A percentile compares a stretch with the other conserved stretches of the same genome.
These are phyloP conservation scores for Dysphania ambrosioides DNA, from an alignment of 148 eudicot genomes.

Conservation along the genomic window DNA sequence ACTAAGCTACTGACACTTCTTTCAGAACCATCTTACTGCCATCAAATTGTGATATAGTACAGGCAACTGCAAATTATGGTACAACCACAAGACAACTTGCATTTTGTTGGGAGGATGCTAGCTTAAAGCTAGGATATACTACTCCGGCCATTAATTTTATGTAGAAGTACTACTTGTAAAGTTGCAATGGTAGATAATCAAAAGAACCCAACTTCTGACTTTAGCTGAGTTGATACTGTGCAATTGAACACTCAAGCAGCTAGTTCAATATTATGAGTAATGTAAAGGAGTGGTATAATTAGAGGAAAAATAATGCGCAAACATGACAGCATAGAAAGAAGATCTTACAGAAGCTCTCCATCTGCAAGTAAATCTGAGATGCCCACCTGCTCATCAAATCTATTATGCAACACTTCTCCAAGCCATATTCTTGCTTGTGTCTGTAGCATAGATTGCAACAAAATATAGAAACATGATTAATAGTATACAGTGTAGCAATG, in stretches of 20 bases:
- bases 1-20: neutral
- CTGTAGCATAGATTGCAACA: conserved; percentile 32
- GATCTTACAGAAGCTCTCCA: conserved; percentile 71
- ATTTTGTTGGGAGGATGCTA: neutral
- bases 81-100: neutral
- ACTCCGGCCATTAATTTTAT: neutral
- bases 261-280: too few species aligned
- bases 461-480: neutral
- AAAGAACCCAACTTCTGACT: neutral
- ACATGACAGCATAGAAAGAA: conserved; percentile 7
- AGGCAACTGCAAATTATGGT: too few species aligned
- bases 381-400: conserved; percentile 50
- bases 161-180: too few species aligned
- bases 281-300: neutral
- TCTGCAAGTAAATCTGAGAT: conserved; percentile 73
- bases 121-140: neutral
- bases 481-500: neutral
- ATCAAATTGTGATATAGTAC: too few species aligned
- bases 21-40: too few species aligned
- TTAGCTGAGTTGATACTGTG: neutral
- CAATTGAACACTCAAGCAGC: neutral
- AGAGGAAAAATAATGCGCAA: neutral
- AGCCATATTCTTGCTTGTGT: conserved; percentile 84
- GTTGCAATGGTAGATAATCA: too few species aligned
- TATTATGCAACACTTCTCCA: conserved; percentile 60